Evolutionary conservation across 176 grass and related monocot species (phyloP), one percentile per base, ranked within the genome.

Genomic region (Rhipidocladum racemiflorum): DNA sequence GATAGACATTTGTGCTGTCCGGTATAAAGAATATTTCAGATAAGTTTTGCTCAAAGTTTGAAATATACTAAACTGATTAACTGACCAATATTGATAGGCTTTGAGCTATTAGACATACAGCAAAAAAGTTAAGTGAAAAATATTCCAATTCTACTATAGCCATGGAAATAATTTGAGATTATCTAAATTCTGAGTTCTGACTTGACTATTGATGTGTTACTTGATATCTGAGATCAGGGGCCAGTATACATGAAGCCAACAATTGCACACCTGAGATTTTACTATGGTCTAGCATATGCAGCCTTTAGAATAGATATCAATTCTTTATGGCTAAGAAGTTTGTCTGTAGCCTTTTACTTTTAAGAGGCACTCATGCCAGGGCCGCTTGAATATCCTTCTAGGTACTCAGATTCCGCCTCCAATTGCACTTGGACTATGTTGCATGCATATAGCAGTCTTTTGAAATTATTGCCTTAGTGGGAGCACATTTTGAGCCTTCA

Each of bases 401-500:
- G 42, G 12, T 25, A 29, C 0, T 72, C 5, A 0, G 12, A 44
- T 36, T 77, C 36, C 13, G 29, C 40, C 7, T 78, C 72, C 28
- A 57, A 23, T 64, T 43, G 46, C 44, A 43, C 53, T 70, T 69
- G 45, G n/a, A 70, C 18, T 51, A 71, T 53, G 9, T 7, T 83
- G 38, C 66, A 64, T 63, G 9, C 4, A 27, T 62, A 44, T 21
- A 76, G 0, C 14, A 78, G 44, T 36, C 5, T n/a, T 27, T 82
- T 78, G 20, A 6, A 56, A 35, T 48, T 27, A 46, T 56, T 79
- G 55, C 14, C 34, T 80, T 74, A 40, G 28, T 30, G 1, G 35
- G 18, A 4, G 9, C 34, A 61, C 36, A n/a, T 55, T 75, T 85
- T 86, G 78, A 82, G 29, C 17, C 2, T 43, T 76, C 25, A 61